Evolutionary conservation across 805 yeast species (phyloP), one percentile per base, ranked within the genome.

Genomic region (Lipomyces yamadae): DNA sequence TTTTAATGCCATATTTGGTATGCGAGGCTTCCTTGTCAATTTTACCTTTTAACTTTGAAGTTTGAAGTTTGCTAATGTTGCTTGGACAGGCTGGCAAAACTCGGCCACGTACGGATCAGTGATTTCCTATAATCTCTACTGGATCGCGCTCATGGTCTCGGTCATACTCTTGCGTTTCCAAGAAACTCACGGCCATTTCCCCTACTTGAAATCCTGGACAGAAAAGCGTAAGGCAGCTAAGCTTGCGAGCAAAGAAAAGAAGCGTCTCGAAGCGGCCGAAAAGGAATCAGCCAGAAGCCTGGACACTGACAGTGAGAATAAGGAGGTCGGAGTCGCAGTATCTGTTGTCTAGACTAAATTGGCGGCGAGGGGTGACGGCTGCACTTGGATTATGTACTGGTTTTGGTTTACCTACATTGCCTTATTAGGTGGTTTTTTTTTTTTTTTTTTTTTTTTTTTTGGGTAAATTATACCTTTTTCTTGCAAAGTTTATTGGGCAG

Each of bases 41-140:
- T 24, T 24, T 24, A 1, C 15, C 10, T 7, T 15, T 10, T 8
- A 15, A 24, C 1, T 58, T n/a, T n/a, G n/a, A n/a, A n/a, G n/a
- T n/a, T n/a, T 32, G 15, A 24, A 24, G 1, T 24, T 29, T 13
- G 15, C 58, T 58, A n/a, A 45, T 2, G 5, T 7, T 29, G 30
- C 32, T 2, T 57, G 45, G 34, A 15, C 32, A 42, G 61, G 69
- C 33, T 94, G 99, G 99, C 97, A 92, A 81, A 94, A 94, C 80
- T 86, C 97, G 62, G 98, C 97, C 67, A 92, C 97, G 72, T 85
- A 91, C 77, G 97, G 98, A 65, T 91, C 97, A 4, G 93, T 94
- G 67, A 81, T 94, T 62, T 86, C 93, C 59, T 94, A 94, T 83
- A 92, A 92, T 81, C 71, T 89, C 70, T 94, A 94, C 83, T 94